Evolutionary conservation across 106 monocot species (phyloP).

Genomic region (Phalaenopsis aphrodite): DNA sequence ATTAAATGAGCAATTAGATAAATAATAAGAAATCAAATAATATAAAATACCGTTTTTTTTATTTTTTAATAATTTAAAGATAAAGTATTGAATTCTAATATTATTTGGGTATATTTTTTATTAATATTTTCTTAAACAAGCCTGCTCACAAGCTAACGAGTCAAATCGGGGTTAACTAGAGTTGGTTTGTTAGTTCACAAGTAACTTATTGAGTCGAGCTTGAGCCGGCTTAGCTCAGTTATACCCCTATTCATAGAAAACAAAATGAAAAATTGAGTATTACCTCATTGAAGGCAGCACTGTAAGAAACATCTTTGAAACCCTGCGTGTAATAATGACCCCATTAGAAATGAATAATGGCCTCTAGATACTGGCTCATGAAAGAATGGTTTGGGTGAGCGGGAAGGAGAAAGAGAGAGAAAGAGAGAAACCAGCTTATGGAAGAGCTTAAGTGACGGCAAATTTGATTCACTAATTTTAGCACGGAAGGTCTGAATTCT

Average conservation of each 20-base stretch:
- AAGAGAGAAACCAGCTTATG: conserved; percentile 55
- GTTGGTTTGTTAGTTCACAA: no score
- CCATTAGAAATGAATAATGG: not conserved
- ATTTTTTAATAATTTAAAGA: no score
- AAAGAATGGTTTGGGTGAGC: not conserved
- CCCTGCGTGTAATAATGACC: conserved; percentile 37
- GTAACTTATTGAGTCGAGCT: no score
- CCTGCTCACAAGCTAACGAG: no score
- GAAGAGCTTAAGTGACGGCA: conserved; percentile 71
- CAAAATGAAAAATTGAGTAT: not conserved
- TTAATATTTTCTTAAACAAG: no score
- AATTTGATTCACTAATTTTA: conserved; percentile 81
- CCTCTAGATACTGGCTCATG: not conserved
- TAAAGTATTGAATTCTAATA: no score
- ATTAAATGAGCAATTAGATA: no score
- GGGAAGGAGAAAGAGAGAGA: not conserved
- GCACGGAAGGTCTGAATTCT: conserved; percentile 62
- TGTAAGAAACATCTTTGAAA: conserved; percentile 60
- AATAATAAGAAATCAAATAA: no score
- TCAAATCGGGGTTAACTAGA: no score
- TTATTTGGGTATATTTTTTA: no score
- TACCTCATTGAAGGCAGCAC: conserved; percentile 80
- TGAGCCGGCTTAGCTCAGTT: no score
- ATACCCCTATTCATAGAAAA: not conserved
- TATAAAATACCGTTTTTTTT: no score